A percentile compares a stretch with the other conserved stretches of the same genome.
Conservation (phyloP, 1,284 basidiomycete genomes). For the Trametes pubescens region DNA sequence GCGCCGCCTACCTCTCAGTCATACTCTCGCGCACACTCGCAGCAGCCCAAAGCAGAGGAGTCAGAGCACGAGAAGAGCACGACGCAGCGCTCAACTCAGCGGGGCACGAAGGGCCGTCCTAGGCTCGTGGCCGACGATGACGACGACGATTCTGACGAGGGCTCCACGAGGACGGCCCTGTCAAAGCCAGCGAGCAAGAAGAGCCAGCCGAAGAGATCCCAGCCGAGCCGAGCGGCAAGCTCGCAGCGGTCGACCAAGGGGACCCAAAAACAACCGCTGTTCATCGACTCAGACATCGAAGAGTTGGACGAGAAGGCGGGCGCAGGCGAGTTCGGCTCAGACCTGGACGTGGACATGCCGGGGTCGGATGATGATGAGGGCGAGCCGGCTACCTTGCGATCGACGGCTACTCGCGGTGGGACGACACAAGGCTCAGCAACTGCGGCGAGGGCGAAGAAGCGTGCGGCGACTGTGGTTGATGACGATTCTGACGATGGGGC, state of each 20-base stretch:
- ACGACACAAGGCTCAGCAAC: slow-evolving; percentile 19
- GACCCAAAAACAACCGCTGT: slow-evolving; percentile 14
- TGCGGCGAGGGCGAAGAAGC: slow-evolving; percentile 29
- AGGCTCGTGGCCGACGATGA: slow-evolving; percentile 43
- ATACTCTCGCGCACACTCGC: slow-evolving; percentile 23
- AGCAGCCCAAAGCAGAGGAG: slow-evolving; percentile 28
- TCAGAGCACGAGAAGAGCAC: slow-evolving; percentile 21
- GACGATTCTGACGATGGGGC: slow-evolving; percentile 77
- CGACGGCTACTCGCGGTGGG: slow-evolving; percentile 9
- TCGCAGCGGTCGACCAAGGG: slow-evolving; percentile 22
- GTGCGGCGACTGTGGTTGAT: slow-evolving; percentile 53
- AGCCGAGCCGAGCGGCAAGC: background rate
- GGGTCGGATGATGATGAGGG: slow-evolving; percentile 19
- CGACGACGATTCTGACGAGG: slow-evolving; percentile 39
- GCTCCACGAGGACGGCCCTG: background rate
- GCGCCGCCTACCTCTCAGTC: slow-evolving; percentile 35
- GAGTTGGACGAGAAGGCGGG: slow-evolving; percentile 22
- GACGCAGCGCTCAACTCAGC: slow-evolving; percentile 25
- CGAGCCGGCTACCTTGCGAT: slow-evolving; percentile 23
- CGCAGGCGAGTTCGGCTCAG: background rate
- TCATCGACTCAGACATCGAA: slow-evolving; percentile 15
- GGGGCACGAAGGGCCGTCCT: slow-evolving; percentile 21
- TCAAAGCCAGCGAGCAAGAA: slow-evolving; percentile 31
- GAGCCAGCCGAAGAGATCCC: background rate
- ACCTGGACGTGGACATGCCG: background rate